A percentile compares a stretch with the other conserved stretches of the same genome.
Evolutionary conservation across 306 rosid genomes (phyloP).

Genomic region (Lathyrus oleraceus): DNA sequence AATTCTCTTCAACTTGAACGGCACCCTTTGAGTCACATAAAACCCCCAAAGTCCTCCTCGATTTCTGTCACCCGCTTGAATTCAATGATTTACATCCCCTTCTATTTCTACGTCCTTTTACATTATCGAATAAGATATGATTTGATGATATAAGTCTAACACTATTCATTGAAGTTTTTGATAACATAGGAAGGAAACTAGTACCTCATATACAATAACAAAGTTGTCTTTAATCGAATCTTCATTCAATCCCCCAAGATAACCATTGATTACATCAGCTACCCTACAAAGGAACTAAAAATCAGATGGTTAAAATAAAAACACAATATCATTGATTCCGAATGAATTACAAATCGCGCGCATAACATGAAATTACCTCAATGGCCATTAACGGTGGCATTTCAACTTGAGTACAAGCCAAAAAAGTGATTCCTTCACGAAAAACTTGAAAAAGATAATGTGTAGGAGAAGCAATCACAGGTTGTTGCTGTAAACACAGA

Average conservation of each 20-base stretch:
- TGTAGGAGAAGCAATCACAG: slow-evolving; percentile 94
- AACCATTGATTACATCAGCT: slow-evolving; percentile 84
- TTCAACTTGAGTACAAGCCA: slow-evolving; percentile 96
- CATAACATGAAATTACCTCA: slow-evolving; percentile 55
- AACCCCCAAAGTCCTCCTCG: no score
- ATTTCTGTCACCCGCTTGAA: no score
- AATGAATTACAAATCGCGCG: slow-evolving; percentile 1
- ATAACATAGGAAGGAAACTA: background rate
- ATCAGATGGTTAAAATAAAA: slow-evolving; percentile 44
- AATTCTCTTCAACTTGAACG: no score
- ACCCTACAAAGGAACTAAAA: slow-evolving; percentile 95
- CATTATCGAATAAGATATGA: background rate
- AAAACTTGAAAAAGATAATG: slow-evolving; percentile 92
- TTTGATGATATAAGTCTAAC: slow-evolving; percentile 4
- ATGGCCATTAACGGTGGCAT: slow-evolving; percentile 98
- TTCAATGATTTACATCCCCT: no score
- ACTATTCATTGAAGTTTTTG: slow-evolving; percentile 1
- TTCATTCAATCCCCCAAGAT: slow-evolving; percentile 91
- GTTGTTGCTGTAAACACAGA: slow-evolving; percentile 59
- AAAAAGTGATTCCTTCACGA: slow-evolving; percentile 87
- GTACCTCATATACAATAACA: slow-evolving; percentile 85
- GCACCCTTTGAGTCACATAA: no score
- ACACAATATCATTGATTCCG: background rate
- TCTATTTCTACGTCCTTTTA: no score
- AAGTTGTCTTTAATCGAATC: slow-evolving; percentile 87